These are phyloP conservation scores for Phytopythium helicoides DNA, from an alignment of 352 stramenopile species.

Conservation along the genomic window DNA sequence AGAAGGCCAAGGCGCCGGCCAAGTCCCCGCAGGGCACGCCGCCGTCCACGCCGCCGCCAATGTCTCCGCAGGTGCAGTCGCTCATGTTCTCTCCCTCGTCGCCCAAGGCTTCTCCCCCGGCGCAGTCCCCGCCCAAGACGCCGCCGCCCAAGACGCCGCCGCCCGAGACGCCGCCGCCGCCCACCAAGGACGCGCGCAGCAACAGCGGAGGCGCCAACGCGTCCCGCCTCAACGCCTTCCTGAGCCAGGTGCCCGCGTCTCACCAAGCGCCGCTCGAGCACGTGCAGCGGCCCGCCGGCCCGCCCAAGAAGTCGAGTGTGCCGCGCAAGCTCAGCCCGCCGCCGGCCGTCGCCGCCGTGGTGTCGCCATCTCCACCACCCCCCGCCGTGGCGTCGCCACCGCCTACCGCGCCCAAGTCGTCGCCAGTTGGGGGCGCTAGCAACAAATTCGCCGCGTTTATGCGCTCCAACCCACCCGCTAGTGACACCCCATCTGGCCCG, in stretches of 20 bases:
- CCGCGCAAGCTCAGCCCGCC: conserved; percentile 38
- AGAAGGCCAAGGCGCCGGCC: conserved; percentile 43
- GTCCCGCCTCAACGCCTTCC: conserved; percentile 72
- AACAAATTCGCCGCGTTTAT: conserved; percentile 86
- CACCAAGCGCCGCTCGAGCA: conserved; percentile 59
- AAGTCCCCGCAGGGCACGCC: conserved; percentile 52
- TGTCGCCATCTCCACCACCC: conserved; percentile 18
- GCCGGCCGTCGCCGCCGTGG: conserved; percentile 12
- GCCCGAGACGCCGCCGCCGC: too few relatives aligned
- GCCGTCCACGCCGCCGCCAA: conserved; percentile 50
- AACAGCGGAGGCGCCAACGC: conserved; percentile 46
- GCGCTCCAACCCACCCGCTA: conserved; percentile 58
- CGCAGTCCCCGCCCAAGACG: conserved; percentile 7
- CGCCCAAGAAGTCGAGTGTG: conserved; percentile 43
- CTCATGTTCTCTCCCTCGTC: conserved; percentile 24
- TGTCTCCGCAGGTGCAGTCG: conserved; percentile 39
- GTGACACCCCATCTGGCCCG: conserved; percentile 20
- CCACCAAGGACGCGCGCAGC: conserved; percentile 33
- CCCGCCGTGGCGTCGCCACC: conserved; percentile 14
- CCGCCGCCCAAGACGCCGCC: conserved; percentile 12
- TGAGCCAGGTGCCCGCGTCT: conserved; percentile 68
- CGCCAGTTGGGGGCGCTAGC: conserved; percentile 20
- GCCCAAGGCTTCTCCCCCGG: conserved; percentile 7
- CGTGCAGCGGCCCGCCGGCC: conserved; percentile 47
- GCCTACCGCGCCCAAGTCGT: conserved; percentile 7